phyloP scores from a whole-genome alignment of 208 protist genomes.

The Herpetomonas samuelpessoai region DNA sequence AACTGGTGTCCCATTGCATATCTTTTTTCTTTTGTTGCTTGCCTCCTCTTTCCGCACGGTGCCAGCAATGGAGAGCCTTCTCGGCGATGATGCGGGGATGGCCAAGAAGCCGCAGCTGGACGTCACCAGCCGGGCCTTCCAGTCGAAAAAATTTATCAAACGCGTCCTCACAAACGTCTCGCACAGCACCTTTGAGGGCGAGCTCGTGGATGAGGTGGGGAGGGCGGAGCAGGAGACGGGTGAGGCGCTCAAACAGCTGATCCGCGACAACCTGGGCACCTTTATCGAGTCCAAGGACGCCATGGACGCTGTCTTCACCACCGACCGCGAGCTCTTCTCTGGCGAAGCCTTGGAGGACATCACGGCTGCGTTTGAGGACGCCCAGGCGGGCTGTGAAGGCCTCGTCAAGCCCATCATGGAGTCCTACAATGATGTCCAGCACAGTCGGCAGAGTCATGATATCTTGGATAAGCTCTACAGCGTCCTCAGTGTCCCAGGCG shows the following conservation, averaged over 20 bases:
- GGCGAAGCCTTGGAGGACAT: conserved; percentile 77
- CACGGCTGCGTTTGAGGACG: conserved; percentile 43
- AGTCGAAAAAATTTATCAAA: conserved; percentile 67
- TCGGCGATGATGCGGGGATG: conserved; percentile 14
- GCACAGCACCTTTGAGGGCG: conserved; percentile 48
- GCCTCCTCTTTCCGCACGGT: too few species aligned
- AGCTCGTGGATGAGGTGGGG: conserved; percentile 34
- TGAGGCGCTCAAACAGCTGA: conserved; percentile 72
- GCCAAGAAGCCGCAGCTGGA: conserved; percentile 40
- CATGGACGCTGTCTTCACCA: conserved; percentile 70
- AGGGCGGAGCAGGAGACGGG: conserved; percentile 38
- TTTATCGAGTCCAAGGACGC: conserved; percentile 84
- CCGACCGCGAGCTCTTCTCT: conserved; percentile 71
- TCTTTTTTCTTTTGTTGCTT: neutral
- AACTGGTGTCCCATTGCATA: neutral
- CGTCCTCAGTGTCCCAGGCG: conserved; percentile 65
- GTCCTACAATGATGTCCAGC: conserved; percentile 50
- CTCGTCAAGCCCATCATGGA: conserved; percentile 61
- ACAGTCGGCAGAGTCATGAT: conserved; percentile 45
- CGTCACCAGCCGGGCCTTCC: conserved; percentile 67
- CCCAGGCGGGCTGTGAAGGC: conserved; percentile 35
- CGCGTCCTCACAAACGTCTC: conserved; percentile 32
- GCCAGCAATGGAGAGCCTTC: conserved; percentile 29
- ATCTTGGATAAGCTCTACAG: conserved; percentile 74
- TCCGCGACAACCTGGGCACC: conserved; percentile 77